Evolutionary conservation across 805 yeast species (phyloP), one percentile per base, ranked within the genome.

Genomic region (Saturnispora silvae): DNA sequence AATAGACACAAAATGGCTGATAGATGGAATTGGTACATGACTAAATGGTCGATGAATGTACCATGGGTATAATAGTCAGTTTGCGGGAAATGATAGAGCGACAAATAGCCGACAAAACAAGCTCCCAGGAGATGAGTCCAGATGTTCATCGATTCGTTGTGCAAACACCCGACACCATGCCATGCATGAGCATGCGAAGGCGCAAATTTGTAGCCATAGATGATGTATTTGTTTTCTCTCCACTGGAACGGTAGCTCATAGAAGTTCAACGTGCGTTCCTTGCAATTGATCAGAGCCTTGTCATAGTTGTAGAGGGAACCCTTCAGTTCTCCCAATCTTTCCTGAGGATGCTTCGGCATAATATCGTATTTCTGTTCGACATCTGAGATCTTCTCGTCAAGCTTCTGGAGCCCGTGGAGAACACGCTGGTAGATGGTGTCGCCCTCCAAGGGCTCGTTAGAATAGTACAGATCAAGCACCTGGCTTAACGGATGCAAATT

Each of bases 101-200:
- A 67, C 15, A 87, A 48, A 45, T 75, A 78, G 1, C 68, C 35
- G 54, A 87, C 59, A 20, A 73, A 49, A 3, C 73, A 22, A 3
- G 81, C 70, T 11, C 96, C 97, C 2, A 75, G 25, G 11, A 84
- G 51, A 61, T 89, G 98, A 0, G 95, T 72, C 97, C 98, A 89
- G 39, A 89, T 86, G 59, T 92, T 92, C 53, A 81, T 70, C 0
- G 95, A 72, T 57, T 89, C 98, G 54, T 89, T 89, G 59, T 92
- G 97, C 55, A 68, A 45, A 33, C 64, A 54, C 52, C 75, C 68
- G 14, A 86, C 62, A 33, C 87, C 73, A 41, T 64, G 57, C 22
- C 80, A 36, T 45, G 92, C 80, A 38, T 70, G 67, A 5, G 50
- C 22, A 52, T 80, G 86, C 28, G 71, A 68, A 40, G 72, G 62